Evolutionary conservation across 2,329 filamentous ascomycete species (phyloP).

Genomic region (Aphanocladium album): DNA sequence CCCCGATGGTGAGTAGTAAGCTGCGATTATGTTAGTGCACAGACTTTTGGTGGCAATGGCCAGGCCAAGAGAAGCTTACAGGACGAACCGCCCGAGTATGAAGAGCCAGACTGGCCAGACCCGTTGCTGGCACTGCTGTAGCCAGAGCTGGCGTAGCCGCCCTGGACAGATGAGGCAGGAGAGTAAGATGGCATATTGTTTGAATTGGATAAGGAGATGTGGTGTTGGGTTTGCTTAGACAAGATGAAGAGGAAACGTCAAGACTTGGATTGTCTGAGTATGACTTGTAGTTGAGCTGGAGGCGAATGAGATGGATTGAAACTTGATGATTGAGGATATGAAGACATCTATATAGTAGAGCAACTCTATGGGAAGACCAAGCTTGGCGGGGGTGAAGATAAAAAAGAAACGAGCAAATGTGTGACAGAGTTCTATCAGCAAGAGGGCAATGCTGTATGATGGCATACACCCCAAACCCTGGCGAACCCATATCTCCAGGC

Average conservation of each 20-base stretch:
- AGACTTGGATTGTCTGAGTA: too few relatives aligned
- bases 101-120: not conserved
- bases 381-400: not conserved
- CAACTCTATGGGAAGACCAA: not conserved
- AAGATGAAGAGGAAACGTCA: not conserved
- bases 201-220: not conserved
- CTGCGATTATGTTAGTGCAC: not conserved
- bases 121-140: not conserved
- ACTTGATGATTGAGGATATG: not conserved
- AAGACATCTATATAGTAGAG: not conserved
- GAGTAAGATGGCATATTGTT: not conserved
- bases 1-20: too few relatives aligned
- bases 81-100: not conserved
- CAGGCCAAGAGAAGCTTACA: not conserved
- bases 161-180: not conserved
- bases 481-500: not conserved
- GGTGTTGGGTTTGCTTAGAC: not conserved
- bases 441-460: not conserved
- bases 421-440: not conserved
- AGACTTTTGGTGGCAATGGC: not conserved
- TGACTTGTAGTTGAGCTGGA: not conserved
- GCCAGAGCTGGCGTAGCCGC: not conserved
- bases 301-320: not conserved
- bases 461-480: not conserved
- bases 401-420: not conserved